Conservation (phyloP, 2,329 filamentous ascomycete species). For the Sarocladium kiliense region DNA sequence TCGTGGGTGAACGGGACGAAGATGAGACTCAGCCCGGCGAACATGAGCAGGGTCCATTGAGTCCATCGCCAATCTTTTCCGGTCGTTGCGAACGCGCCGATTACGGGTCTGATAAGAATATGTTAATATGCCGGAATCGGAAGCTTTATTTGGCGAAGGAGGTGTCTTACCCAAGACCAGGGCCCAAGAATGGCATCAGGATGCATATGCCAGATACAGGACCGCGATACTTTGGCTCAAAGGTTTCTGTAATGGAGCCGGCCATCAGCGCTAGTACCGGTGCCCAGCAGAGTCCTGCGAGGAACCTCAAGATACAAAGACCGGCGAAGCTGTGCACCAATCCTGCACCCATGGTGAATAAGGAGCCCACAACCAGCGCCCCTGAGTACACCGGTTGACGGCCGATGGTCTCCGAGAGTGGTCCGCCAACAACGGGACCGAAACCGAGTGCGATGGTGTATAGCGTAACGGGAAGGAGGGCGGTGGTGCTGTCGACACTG, state of each 20-base stretch:
- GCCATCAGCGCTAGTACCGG: conserved; percentile 44
- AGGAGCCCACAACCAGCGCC: conserved; percentile 39
- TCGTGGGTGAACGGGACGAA: conserved; percentile 41
- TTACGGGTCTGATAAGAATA: conserved; percentile 26
- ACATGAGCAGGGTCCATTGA: conserved; percentile 44
- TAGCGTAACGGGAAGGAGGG: conserved; percentile 53
- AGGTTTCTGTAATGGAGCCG: conserved; percentile 46
- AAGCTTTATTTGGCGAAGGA: too few relatives aligned
- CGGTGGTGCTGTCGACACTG: conserved; percentile 45
- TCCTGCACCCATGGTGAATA: conserved; percentile 53
- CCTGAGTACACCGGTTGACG: conserved; percentile 46
- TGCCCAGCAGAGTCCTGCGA: conserved; percentile 47
- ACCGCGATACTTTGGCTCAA: conserved; percentile 34
- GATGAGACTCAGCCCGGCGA: conserved; percentile 31
- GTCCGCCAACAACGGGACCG: conserved; percentile 55
- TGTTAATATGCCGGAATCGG: too few relatives aligned
- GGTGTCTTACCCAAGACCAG: conserved; percentile 40
- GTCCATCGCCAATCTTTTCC: conserved; percentile 50
- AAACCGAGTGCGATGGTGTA: conserved; percentile 57
- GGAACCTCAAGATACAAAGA: conserved; percentile 50
- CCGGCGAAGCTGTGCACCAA: conserved; percentile 44
- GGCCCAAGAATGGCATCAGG: conserved; percentile 47
- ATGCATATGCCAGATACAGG: conserved; percentile 40
- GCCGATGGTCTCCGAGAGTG: conserved; percentile 53
- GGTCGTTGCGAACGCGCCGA: conserved; percentile 42